These are phyloP conservation scores for Diaporthe ilicicola DNA, from an alignment of 2,329 filamentous ascomycete genomes.

Conservation along the genomic window DNA sequence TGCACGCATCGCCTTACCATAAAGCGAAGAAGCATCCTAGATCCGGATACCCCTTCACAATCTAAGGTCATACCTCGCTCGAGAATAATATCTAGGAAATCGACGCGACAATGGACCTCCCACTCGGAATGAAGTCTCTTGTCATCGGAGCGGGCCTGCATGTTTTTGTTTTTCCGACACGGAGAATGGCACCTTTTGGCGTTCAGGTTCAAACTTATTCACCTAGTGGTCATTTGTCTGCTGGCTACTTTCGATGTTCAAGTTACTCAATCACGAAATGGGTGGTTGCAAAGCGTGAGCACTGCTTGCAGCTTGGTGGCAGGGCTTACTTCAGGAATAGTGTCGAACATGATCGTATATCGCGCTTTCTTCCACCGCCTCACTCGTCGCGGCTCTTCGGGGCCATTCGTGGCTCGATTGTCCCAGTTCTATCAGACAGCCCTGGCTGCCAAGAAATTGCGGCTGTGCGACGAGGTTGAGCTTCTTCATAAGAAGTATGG, in stretches of 20 bases:
- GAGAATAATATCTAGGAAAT: too few relatives aligned
- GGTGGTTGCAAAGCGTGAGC: neutral
- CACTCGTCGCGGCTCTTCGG: neutral
- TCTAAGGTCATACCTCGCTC: too few relatives aligned
- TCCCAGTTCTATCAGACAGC: neutral
- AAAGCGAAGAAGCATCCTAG: too few relatives aligned
- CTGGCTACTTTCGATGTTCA: neutral
- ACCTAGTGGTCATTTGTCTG: neutral
- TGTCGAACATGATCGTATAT: neutral
- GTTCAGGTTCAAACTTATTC: neutral
- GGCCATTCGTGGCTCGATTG: neutral
- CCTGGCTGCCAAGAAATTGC: neutral
- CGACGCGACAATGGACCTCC: too few relatives aligned
- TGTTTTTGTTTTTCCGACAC: neutral
- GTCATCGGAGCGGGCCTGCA: neutral
- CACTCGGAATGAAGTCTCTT: neutral
- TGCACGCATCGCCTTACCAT: too few relatives aligned
- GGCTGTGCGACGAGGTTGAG: neutral
- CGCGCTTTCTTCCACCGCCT: neutral
- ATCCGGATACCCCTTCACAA: too few relatives aligned
- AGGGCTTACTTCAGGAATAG: neutral
- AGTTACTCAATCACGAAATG: too few relatives aligned
- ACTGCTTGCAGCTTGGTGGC: neutral
- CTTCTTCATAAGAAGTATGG: slow-evolving; percentile 9
- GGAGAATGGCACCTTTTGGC: neutral